phyloP scores from a whole-genome alignment of 768 basidiomycete species.

The Terana coerulea region DNA sequence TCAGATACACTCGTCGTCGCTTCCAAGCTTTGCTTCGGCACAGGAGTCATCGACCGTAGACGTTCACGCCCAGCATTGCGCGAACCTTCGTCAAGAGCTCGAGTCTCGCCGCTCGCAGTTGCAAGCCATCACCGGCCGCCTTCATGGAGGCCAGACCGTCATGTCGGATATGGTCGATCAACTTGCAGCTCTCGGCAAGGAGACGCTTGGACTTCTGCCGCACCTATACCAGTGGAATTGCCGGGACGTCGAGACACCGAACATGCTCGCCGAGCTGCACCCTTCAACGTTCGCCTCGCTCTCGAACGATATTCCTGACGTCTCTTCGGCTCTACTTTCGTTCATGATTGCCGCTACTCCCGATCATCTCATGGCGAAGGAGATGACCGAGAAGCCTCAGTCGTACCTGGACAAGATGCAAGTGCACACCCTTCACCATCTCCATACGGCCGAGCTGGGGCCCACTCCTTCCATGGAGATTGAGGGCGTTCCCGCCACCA shows the following conservation, averaged over 20 bases:
- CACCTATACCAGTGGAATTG: constrained; percentile 59
- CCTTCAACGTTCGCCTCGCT: constrained; percentile 10
- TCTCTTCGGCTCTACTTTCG: constrained; percentile 59
- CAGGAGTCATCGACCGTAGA: constrained; percentile 21
- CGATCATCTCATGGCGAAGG: constrained; percentile 38
- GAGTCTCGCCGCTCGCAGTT: constrained; percentile 24
- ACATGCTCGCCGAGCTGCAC: constrained; percentile 4
- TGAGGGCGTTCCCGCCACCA: constrained; percentile 67
- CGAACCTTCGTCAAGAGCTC: constrained; percentile 36
- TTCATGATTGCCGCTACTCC: constrained; percentile 80
- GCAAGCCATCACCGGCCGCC: background rate
- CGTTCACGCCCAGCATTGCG: constrained; percentile 53
- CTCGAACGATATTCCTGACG: constrained; percentile 33
- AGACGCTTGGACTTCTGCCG: constrained; percentile 32
- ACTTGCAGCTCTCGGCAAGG: constrained; percentile 12
- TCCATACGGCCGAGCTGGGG: background rate
- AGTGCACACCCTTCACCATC: constrained; percentile 13
- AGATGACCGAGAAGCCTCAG: constrained; percentile 49
- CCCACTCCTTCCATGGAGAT: constrained; percentile 24
- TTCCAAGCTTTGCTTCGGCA: background rate
- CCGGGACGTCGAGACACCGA: constrained; percentile 39
- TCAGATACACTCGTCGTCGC: background rate
- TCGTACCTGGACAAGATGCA: constrained; percentile 49
- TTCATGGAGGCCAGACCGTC: constrained; percentile 34
- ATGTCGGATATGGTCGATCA: constrained; percentile 13